Conservation (phyloP, 768 basidiomycete genomes). For the Pleurotus sapidus region DNA sequence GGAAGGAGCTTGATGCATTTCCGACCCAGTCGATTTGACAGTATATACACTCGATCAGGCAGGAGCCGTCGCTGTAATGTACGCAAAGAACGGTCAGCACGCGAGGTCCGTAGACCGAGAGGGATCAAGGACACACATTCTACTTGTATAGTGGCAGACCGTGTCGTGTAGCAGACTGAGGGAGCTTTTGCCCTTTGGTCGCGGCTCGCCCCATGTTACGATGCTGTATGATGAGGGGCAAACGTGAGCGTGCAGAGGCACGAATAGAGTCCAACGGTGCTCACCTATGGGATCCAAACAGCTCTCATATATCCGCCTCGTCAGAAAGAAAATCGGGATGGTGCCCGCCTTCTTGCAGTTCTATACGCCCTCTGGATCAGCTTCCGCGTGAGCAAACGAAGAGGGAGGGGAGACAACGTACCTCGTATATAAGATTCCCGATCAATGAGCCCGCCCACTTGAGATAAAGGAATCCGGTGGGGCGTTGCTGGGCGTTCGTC, state of each 20-base stretch:
- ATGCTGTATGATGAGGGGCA: no score
- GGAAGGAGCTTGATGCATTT: not conserved
- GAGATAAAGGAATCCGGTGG: conserved; percentile 20
- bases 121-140: not conserved
- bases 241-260: no score
- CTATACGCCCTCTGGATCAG: no score
- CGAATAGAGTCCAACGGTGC: no score
- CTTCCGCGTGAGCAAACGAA: no score
- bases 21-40: not conserved
- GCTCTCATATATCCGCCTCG: no score
- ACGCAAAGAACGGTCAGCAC: no score
- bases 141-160: not conserved
- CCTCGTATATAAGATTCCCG: conserved; percentile 15
- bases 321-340: not conserved
- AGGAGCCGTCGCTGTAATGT: not conserved
- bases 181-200: no score
- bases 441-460: conserved; percentile 23
- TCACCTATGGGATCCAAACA: no score
- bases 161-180: not conserved
- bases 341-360: not conserved
- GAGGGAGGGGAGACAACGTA: conserved; percentile 6
- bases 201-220: no score
- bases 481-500: conserved; percentile 17
- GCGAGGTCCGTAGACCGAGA: no score
- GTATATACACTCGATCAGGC: not conserved